phyloP scores from a whole-genome alignment of 1,139 yeast genomes.

The Taphrina sp. region DNA sequence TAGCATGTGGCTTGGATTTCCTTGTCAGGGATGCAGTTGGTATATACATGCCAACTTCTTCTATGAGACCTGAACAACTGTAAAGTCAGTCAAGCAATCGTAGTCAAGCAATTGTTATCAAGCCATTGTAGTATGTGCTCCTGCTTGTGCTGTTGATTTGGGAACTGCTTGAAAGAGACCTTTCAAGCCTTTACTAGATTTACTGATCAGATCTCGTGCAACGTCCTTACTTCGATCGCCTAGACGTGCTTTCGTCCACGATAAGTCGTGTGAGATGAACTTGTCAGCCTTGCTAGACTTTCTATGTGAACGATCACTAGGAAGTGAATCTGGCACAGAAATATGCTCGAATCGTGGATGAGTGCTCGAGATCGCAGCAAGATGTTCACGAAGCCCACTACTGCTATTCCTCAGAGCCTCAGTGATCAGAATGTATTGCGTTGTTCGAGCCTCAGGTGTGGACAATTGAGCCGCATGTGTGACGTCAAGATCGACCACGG shows the following conservation, averaged over 20 bases:
- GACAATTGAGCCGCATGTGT: too few relatives aligned
- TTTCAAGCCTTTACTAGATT: constrained; percentile 6
- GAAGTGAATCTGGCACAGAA: too few relatives aligned
- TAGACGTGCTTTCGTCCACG: constrained; percentile 14
- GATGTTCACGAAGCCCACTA: constrained; percentile 10
- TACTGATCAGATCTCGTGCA: constrained; percentile 4
- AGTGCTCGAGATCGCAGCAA: constrained; percentile 1
- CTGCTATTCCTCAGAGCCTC: constrained; percentile 8
- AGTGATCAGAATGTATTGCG: constrained; percentile 2
- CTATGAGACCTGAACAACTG: too few relatives aligned
- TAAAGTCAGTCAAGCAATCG: too few relatives aligned
- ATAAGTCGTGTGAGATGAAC: constrained; percentile 1
- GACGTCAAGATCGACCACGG: too few relatives aligned
- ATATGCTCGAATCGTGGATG: too few relatives aligned
- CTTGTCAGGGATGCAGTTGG: too few relatives aligned
- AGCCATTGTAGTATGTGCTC: too few relatives aligned
- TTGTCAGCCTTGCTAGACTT: constrained; percentile 12
- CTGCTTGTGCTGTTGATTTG: too few relatives aligned
- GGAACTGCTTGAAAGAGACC: constrained; percentile 22
- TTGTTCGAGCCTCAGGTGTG: background rate
- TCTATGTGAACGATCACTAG: background rate
- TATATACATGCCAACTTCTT: too few relatives aligned
- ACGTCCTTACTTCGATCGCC: constrained; percentile 19
- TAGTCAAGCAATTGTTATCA: too few relatives aligned
- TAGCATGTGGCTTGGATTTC: too few relatives aligned